These are phyloP conservation scores for Venturia aucupariae DNA, from an alignment of 2,329 filamentous ascomycete species.

Conservation along the genomic window DNA sequence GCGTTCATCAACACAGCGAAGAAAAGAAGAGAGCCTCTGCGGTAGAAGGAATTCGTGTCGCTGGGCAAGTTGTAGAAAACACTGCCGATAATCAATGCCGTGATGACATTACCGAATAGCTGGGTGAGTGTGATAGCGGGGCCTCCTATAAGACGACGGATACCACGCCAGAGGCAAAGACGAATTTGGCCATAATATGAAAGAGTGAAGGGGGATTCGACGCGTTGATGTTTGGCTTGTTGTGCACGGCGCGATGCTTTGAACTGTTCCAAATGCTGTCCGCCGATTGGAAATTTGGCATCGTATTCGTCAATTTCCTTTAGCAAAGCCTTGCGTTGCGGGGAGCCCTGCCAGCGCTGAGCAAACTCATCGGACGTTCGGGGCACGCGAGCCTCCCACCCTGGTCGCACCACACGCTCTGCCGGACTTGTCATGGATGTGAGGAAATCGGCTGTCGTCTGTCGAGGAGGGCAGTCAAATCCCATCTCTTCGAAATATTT, in stretches of 20 bases:
- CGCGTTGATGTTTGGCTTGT: slow-evolving; percentile 42
- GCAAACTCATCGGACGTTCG: slow-evolving; percentile 43
- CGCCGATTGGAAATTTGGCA: slow-evolving; percentile 35
- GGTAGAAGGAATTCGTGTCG: slow-evolving; percentile 65
- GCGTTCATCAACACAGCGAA: slow-evolving; percentile 83
- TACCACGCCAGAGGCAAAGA: slow-evolving; percentile 75
- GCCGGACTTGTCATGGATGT: slow-evolving; percentile 57
- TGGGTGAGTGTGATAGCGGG: slow-evolving; percentile 62
- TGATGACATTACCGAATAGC: slow-evolving; percentile 61
- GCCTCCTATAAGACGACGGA: slow-evolving; percentile 66
- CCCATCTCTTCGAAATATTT: slow-evolving; percentile 59
- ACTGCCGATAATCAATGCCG: slow-evolving; percentile 68
- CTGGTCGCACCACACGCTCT: slow-evolving; percentile 36
- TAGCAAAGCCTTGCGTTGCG: slow-evolving; percentile 36
- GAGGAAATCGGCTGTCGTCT: slow-evolving; percentile 68
- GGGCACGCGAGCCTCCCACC: slow-evolving; percentile 37
- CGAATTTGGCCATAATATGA: slow-evolving; percentile 66
- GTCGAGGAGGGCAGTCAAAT: slow-evolving; percentile 60
- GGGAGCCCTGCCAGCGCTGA: slow-evolving; percentile 45
- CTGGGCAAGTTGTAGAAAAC: slow-evolving; percentile 69
- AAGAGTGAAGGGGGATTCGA: slow-evolving; percentile 72
- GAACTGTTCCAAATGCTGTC: slow-evolving; percentile 37
- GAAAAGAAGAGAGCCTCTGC: slow-evolving; percentile 72
- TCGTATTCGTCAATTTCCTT: slow-evolving; percentile 39
- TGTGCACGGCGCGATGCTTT: slow-evolving; percentile 37